Base-by-base conservation (phyloP, 129 eudicot genomes). In the Scalesia atractyloides region DNA sequence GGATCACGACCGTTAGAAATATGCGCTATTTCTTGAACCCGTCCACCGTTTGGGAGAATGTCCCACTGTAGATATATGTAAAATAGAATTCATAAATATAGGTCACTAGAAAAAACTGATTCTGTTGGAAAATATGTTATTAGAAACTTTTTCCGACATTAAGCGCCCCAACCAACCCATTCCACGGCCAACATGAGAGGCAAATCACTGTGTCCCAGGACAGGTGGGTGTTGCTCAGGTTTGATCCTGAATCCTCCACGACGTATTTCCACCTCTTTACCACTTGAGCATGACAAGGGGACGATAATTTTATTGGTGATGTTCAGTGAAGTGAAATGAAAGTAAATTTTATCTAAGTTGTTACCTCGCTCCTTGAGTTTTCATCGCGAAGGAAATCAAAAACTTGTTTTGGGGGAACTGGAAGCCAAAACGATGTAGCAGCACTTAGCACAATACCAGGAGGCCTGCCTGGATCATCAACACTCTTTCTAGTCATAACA, bases 1-100 rank as follows among this genome's bases (percentile, higher is more conserved):
- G 99, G 99, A 82, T 95, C 99, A 3, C 96, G 93, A 10, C 99
- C 99, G 17, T 90, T 95, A 19, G 99, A 96, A 15, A 95, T 95
- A 82, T 95, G 97, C 19, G 97, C 96, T 94, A 95, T 95, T 80
- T 95, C 99, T 84, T 95, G 96, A 64, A 95, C 99, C 18, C 81
- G 85, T 68, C 98, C 98, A 51, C 98, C 98, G 70, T 90, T 93
- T 37, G 98, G 90, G 15, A 95, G 96, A 26, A 95, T 95, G 76
- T 95, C 99, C 99, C 99, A 95, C 99, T 95, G 81, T 56, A 36
- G 44, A 71, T 64, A 18, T 15, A 19, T 33, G 63, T 18, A 58
- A 39, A 17, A 76, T 15, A 52, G 18, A 65, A n/a, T 53, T 15
- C 17, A 15, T 41, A 15, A 75, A 57, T 24, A 72, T 3, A 11